Evolutionary conservation across 129 eudicot species (phyloP), one percentile per base, ranked within the genome.

Genomic region (Silybum marianum): DNA sequence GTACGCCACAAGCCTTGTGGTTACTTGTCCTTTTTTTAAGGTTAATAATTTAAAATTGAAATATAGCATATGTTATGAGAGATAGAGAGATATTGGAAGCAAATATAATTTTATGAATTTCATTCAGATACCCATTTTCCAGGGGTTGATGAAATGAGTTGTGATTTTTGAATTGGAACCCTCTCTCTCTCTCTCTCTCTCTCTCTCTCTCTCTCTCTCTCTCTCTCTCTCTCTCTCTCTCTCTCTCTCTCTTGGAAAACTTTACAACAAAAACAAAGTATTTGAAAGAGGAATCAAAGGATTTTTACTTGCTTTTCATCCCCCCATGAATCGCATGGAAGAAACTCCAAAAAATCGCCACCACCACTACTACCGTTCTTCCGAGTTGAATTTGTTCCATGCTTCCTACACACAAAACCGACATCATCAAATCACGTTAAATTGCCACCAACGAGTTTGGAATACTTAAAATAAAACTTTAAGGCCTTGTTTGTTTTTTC

Each of bases 351-450:
- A 22, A 7, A 48, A 23, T 32, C 44, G 48, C 77, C 78, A 66
- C 65, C 6, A 26, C 83, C 78, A 58, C 65, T 6, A 38, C 81
- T 94, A 95, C 82, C 95, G 86, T 85, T 89, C 99, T 87, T 91
- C 98, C 32, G 99, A 92, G 83, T 93, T 95, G 85, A 92, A 95
- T 76, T 88, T 95, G 91, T 87, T 92, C 99, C 99, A 95, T 16
- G 99, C 97, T 84, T 95, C 99, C 99, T 95, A 83, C 51, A 81
- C 24, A 58, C 10, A 69, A 7, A 73, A n/a, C 46, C 13, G 46
- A 85, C 4, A 69, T 73, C 4, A 69, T 73, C 34, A n/a, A 74
- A 23, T 34, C 7, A 58, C 14, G 18, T 23, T 72, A 54, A 54
- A 54, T 14, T 46, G n/a, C 58, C 58, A 48, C 14, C n/a, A n/a